phyloP scores from a whole-genome alignment of 164 flowering plant genomes.

The Annona cherimola region DNA sequence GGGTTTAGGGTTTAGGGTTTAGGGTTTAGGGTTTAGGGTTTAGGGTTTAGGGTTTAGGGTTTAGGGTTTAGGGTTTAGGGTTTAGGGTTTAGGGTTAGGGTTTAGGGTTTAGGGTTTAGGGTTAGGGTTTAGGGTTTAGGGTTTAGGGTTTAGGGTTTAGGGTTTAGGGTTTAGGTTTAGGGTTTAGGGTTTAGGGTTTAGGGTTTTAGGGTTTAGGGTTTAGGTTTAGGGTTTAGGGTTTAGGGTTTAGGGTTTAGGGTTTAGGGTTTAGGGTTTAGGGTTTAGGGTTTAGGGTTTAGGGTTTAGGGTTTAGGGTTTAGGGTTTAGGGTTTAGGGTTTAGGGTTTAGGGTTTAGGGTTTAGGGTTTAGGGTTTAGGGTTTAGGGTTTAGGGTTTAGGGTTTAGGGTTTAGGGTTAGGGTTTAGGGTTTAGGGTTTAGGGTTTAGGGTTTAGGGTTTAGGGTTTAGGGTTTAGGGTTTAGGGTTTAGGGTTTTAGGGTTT shows the following conservation, averaged over 20 bases:
- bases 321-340: conserved; percentile 15
- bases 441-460: conserved; percentile 14
- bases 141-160: conserved; percentile 12
- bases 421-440: conserved; percentile 12
- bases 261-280: conserved; percentile 9
- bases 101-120: conserved; percentile 9
- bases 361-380: conserved; percentile 18
- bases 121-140: conserved; percentile 13
- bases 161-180: conserved; percentile 13
- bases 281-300: conserved; percentile 12
- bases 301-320: conserved; percentile 10
- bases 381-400: conserved; percentile 19
- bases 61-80: conserved; percentile 5
- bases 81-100: conserved; percentile 2
- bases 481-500: no score
- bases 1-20: conserved; percentile 13
- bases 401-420: conserved; percentile 10
- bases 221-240: conserved; percentile 4
- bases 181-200: conserved; percentile 13
- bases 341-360: conserved; percentile 15
- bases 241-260: conserved; percentile 6
- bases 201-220: no score
- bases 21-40: conserved; percentile 11
- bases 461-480: conserved; percentile 7
- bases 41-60: conserved; percentile 10